Percentiles rank a stretch among this genome's conserved stretches.
These are phyloP conservation scores for Lentinula novae-zelandiae DNA, from an alignment of 1,284 basidiomycete species.

Conservation along the genomic window DNA sequence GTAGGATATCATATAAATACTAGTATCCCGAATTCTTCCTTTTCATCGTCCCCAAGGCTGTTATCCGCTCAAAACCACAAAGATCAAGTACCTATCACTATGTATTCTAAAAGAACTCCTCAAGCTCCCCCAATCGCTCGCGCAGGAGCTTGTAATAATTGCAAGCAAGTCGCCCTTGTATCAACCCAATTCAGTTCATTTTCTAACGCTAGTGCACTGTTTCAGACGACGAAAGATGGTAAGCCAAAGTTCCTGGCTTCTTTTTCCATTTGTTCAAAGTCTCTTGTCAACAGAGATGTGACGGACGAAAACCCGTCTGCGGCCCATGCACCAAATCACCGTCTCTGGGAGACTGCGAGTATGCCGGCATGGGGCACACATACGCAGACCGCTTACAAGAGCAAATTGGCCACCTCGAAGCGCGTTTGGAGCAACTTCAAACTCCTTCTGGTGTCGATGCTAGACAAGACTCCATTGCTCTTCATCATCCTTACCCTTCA, in stretches of 20 bases:
- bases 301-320: constrained; percentile 7
- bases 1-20: not conserved
- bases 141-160: constrained; percentile 8
- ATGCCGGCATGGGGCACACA: constrained; percentile 2
- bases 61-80: no score
- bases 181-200: not conserved
- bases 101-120: not conserved
- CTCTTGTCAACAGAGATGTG: not conserved
- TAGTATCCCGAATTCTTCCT: no score
- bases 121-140: not conserved
- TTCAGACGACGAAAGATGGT: constrained; percentile 10
- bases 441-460: not conserved
- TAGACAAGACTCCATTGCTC: not conserved
- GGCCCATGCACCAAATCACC: constrained; percentile 7
- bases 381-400: constrained; percentile 8
- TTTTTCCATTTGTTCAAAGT: no score
- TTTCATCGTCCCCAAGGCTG: no score
- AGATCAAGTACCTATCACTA: not conserved
- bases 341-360: constrained; percentile 12
- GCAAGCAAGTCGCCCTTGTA: constrained; percentile 1
- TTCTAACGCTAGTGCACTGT: not conserved
- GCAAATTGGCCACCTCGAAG: constrained; percentile 10
- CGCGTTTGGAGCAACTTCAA: constrained; percentile 8
- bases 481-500: constrained; percentile 9
- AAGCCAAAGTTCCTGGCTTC: not conserved